Evolutionary conservation across 257 asterid species (phyloP), one percentile per base, ranked within the genome.

Genomic region (Jasminum sambac): DNA sequence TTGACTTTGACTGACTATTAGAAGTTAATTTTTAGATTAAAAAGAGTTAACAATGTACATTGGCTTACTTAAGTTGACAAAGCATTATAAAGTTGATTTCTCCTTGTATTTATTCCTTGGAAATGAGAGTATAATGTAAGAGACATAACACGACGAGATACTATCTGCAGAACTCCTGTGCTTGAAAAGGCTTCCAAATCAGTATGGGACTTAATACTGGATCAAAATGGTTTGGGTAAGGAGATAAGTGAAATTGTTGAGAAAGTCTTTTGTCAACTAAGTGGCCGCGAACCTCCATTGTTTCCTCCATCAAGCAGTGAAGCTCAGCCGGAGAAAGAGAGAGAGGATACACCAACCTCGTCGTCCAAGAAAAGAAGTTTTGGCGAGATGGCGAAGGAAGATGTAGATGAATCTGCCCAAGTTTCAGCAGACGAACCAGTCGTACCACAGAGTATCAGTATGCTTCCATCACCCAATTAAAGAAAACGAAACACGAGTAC

Each of bases 111-210:
- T 44, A 19, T 30, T 34, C 63, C 23, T 52, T 12, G 39, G 64
- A 37, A 34, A 43, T 16, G n/a, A 14, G 48, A 52, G 1, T 57
- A 68, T 19, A 17, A 59, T 63, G 44, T 26, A n/a, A 37, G 55
- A 55, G 46, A 61, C 17, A 78, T 83, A 38, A 73, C 34, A 69
- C 36, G 62, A 75, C 67, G 68, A 76, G 39, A 36, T 43, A 48
- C 39, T 58, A 30, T 70, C 65, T 83, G 86, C 88, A 91, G 99
- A 84, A 78, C 88, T 67, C 90, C 98, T 66, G 98, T 88, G 73
- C 96, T 94, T 11, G 98, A 94, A 83, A 94, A 94, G 85, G 98
- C 98, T 69, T 94, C 98, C 43, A 89, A 82, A 80, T 89, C 95
- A 10, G 96, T 87, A 17, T 94, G 97, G 98, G 98, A 91, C 68